Evolutionary conservation across 1,139 yeast genomes (phyloP), one percentile per base, ranked within the genome.

Genomic region (Saccharomycopsis hybrid): DNA sequence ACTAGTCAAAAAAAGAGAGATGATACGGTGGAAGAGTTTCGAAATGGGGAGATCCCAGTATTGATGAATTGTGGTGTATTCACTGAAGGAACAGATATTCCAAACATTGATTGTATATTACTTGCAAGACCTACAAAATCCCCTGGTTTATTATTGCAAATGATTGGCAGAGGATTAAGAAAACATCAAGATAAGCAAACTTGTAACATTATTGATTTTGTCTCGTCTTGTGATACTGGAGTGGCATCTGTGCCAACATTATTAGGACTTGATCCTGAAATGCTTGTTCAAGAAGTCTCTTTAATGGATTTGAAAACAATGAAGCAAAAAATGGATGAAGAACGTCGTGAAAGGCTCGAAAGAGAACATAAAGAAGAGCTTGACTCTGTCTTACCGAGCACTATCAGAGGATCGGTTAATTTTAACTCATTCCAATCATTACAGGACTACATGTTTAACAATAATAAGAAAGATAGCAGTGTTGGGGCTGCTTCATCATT

Each of bases 61-160:
- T 66, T 90, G 31, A 77, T 94, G 65, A 92, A 92, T 61, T 95
- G 96, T 60, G 88, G 85, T 28, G 88, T 90, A 2, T 84, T 90
- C 58, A 90, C 96, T 0, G 98, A 92, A 64, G 98, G 98, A 0
- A 88, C 97, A 0, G 97, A 90, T 65, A 82, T 90, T 27, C 97
- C 97, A 2, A 82, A 83, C 56, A 85, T 90, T 52, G 97, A 90
- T 62, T 82, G 89, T 30, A 68, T 90, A 5, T 70, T 90, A 45
- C 67, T 90, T 35, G 85, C 88, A 3, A 69, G 97, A 41, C 97
- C 97, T 1, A 86, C 97, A 0, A 74, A 74, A 54, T 88, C 97
- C 1, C 68, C 80, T 35, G 78, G 85, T 0, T 66, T 89, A 45
- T 65, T 88, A 44, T 75, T 81, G 18, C 98, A 90, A 62, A 90